Conservation (phyloP, 352 stramenopile species). For the Lagenidium sp. region DNA sequence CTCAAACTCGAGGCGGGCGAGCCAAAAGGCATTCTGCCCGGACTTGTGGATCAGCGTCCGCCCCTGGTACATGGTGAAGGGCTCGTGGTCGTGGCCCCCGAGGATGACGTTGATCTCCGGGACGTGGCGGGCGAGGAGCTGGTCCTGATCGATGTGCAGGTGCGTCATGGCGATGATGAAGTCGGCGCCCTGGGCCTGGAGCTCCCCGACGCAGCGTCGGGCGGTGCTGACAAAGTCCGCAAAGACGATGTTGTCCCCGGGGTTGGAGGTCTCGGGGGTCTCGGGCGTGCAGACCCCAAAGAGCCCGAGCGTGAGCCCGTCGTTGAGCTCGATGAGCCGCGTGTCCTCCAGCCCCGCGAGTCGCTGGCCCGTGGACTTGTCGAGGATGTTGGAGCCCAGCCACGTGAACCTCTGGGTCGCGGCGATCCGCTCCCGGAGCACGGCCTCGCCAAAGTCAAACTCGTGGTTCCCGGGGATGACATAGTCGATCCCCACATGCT, state of each 20-base stretch:
- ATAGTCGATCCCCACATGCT: constrained; percentile 47
- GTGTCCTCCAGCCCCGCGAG: constrained; percentile 28
- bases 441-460: constrained; percentile 45
- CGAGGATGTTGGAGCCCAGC: constrained; percentile 49
- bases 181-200: constrained; percentile 48
- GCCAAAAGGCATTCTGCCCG: constrained; percentile 77
- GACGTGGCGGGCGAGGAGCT: constrained; percentile 32
- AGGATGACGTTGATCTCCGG: constrained; percentile 73
- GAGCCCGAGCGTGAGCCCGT: constrained; percentile 38
- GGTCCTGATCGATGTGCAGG: constrained; percentile 57
- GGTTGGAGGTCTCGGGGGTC: constrained; percentile 19
- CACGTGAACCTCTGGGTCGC: constrained; percentile 49
- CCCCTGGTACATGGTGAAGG: constrained; percentile 60
- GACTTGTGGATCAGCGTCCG: constrained; percentile 85
- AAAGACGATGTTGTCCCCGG: constrained; percentile 25
- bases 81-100: constrained; percentile 86
- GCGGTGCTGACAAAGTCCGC: constrained; percentile 24
- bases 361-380: constrained; percentile 15
- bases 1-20: constrained; percentile 63
- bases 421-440: constrained; percentile 31
- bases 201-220: constrained; percentile 34
- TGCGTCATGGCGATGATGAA: constrained; percentile 83
- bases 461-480: constrained; percentile 64
- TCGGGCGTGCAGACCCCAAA: constrained; percentile 59
- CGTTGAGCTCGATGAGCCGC: constrained; percentile 25